phyloP scores from a whole-genome alignment of 2,329 filamentous ascomycete species.

The Epichloe hybrida region DNA sequence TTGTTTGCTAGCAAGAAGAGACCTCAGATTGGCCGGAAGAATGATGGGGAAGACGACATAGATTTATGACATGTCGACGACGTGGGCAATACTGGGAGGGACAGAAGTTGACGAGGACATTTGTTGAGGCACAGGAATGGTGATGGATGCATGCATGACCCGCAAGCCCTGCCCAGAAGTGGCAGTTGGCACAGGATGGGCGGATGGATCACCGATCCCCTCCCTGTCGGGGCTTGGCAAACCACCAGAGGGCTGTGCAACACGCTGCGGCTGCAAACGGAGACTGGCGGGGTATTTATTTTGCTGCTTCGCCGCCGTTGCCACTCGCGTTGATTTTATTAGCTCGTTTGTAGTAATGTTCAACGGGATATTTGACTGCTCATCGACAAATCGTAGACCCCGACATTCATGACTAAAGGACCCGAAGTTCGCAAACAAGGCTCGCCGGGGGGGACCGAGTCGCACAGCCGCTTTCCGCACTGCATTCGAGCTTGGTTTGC shows the following conservation, averaged over 20 bases:
- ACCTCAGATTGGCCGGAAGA: not conserved
- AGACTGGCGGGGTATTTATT: not conserved
- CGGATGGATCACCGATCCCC: not conserved
- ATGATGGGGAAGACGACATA: not conserved
- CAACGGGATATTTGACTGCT: too few relatives aligned
- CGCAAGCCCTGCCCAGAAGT: conserved; percentile 3
- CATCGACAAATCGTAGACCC: too few relatives aligned
- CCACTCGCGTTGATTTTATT: not conserved
- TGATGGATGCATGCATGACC: not conserved
- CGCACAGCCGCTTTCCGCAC: not conserved
- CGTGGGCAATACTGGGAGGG: not conserved
- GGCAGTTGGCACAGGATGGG: not conserved
- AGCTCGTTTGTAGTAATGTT: too few relatives aligned
- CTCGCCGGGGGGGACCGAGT: not conserved
- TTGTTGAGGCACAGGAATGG: not conserved
- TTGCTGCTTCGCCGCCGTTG: not conserved
- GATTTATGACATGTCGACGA: conserved; percentile 1
- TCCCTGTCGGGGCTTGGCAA: not conserved
- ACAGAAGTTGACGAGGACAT: not conserved
- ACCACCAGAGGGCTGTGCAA: not conserved
- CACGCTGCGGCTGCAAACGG: not conserved
- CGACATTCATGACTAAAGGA: too few relatives aligned
- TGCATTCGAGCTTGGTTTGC: not conserved
- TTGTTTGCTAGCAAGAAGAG: not conserved
- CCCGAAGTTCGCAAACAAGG: too few relatives aligned